Evolutionary conservation across 306 rosid species (phyloP), one percentile per base, ranked within the genome.

Genomic region (Vigna angularis): DNA sequence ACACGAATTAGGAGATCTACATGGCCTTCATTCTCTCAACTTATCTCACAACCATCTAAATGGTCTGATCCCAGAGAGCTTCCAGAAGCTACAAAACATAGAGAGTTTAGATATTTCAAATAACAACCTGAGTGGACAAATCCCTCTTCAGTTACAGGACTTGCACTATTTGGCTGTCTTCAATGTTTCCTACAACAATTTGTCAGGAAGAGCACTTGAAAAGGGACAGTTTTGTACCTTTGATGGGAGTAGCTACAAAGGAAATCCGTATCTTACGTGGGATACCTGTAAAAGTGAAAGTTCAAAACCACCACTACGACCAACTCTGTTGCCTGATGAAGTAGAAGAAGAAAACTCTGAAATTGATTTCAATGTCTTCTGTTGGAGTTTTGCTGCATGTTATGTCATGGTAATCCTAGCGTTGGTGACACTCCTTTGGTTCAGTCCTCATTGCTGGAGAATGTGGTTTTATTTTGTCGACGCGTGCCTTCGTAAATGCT

Each of bases 41-140:
- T 66, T 83, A 3, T 83, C 86, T 10, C 69, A 82, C 5, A 82
- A 82, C 16, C 45, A 47, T 7, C 17, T 82, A 6, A n/a, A 0
- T 15, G 82, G 79, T 13, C 0, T 36, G 1, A 72, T 77, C 8
- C 79, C 86, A 16, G n/a, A 22, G 15, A 82, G 57, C 20, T 44
- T 77, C 4, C 72, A 55, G 18, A 55, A 53, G 0, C 12, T 82
- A 3, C 14, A 9, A 22, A 4, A 0, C 0, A 64, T 83, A 0
- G 83, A 83, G 36, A 83, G 80, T 42, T 24, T 83, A 32, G 80
- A 83, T 44, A 42, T 83, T 26, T 83, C 83, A 4, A n/a, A 34
- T 53, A 83, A 73, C 26, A 72, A 38, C 12, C 78, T 83, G 34
- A 72, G 59, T 24, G 83, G 80, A 15, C 22, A 38, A 47, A 72